phyloP scores from a whole-genome alignment of 208 protist species.

The Crithidia thermophila region DNA sequence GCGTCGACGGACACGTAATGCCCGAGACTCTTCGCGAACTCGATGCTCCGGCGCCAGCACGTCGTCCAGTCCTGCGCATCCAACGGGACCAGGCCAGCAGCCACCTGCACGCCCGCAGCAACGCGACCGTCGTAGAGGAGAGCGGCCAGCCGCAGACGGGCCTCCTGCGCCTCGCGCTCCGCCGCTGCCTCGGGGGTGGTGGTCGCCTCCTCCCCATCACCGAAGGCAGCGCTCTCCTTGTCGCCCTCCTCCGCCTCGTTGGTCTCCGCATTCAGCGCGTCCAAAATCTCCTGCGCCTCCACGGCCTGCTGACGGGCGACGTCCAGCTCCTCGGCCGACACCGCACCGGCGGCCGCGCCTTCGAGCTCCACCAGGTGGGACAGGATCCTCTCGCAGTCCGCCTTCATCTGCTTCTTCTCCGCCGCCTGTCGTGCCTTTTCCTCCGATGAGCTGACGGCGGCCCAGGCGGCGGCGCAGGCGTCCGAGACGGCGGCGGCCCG shows the following conservation, averaged over 20 bases:
- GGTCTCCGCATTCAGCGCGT: slow-evolving; percentile 30
- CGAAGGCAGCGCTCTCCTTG: not conserved
- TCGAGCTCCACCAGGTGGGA: slow-evolving; percentile 38
- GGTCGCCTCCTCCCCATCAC: not conserved
- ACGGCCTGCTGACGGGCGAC: slow-evolving; percentile 33
- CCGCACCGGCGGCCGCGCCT: slow-evolving; percentile 17
- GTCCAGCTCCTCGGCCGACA: slow-evolving; percentile 46
- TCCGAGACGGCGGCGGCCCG: not conserved
- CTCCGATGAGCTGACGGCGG: slow-evolving; percentile 8
- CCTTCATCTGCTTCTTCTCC: slow-evolving; percentile 42
- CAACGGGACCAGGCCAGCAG: not conserved
- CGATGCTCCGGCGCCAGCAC: slow-evolving; percentile 27
- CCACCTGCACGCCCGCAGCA: not conserved
- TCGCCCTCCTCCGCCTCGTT: slow-evolving; percentile 17
- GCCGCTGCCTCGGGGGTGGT: not conserved
- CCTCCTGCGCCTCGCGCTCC: slow-evolving; percentile 2
- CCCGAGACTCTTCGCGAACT: slow-evolving; percentile 11
- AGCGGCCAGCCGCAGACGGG: slow-evolving; percentile 21
- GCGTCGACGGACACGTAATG: slow-evolving; percentile 31
- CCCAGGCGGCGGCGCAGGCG: slow-evolving; percentile 14
- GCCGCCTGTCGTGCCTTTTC: slow-evolving; percentile 19
- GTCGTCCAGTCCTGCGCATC: slow-evolving; percentile 22
- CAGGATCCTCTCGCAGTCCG: slow-evolving; percentile 32
- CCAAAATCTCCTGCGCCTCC: slow-evolving; percentile 48
- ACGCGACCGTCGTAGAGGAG: slow-evolving; percentile 32